Conservation (phyloP, 306 rosid species). For the Dalbergia cultrata region DNA sequence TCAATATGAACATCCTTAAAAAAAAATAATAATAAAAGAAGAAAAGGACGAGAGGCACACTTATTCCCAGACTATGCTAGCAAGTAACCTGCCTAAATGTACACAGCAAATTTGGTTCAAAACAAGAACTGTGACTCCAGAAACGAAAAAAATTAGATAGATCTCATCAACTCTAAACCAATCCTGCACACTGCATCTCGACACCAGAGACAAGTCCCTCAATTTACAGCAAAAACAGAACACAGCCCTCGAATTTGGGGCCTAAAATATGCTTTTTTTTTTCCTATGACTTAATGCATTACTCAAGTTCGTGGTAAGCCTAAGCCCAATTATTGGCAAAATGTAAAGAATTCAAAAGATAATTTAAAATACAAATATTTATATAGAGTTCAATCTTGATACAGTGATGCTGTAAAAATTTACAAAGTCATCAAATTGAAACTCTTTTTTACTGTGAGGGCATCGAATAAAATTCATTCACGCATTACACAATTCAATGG, state of each 20-base stretch:
- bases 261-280: not conserved
- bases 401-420: too few species aligned
- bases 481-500: not conserved
- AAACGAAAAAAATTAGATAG: not conserved
- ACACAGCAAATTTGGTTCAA: constrained; percentile 6
- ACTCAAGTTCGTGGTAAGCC: too few species aligned
- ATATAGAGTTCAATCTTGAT: too few species aligned
- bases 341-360: not conserved
- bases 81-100: not conserved
- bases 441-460: too few species aligned
- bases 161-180: constrained; percentile 3
- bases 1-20: constrained; percentile 7
- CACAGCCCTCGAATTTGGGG: not conserved
- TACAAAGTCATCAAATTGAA: too few species aligned
- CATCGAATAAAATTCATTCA: too few species aligned
- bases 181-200: constrained; percentile 3
- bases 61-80: constrained; percentile 12
- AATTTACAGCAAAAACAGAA: constrained; percentile 11
- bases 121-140: constrained; percentile 3
- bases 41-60: not conserved
- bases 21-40: not conserved
- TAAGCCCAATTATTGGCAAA: not conserved
- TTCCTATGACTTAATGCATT: too few species aligned
- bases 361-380: not conserved
- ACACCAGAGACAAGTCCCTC: not conserved